Conservation (phyloP, 768 basidiomycete genomes). For the Agaricus subrufescens region DNA sequence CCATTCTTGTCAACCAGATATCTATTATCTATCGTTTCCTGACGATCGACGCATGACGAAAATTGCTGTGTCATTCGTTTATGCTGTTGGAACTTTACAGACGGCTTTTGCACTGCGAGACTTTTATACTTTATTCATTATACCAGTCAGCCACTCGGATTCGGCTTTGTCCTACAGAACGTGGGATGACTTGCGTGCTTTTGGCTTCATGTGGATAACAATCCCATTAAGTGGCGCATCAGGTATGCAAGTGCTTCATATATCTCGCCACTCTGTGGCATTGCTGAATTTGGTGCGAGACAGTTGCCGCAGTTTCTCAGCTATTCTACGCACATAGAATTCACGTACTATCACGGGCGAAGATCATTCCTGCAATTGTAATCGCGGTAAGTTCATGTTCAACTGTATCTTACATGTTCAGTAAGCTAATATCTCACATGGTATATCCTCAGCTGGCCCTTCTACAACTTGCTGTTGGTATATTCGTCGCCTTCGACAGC, state of each 20-base stretch:
- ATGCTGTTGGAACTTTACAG: neutral
- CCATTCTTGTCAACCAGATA: neutral
- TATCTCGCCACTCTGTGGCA: too few species aligned
- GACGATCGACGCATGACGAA: neutral
- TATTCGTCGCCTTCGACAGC: neutral
- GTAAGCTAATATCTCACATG: neutral
- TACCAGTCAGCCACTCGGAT: neutral
- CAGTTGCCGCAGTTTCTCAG: neutral
- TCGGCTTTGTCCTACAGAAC: too few species aligned
- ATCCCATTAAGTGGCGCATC: neutral
- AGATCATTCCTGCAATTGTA: neutral
- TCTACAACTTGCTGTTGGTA: neutral
- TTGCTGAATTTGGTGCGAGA: too few species aligned
- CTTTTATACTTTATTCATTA: neutral
- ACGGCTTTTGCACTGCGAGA: neutral
- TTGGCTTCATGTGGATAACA: slow-evolving; percentile 6
- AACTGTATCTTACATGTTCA: neutral
- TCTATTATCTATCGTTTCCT: slow-evolving; percentile 4
- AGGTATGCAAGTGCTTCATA: too few species aligned
- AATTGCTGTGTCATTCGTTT: neutral
- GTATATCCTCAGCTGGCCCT: neutral
- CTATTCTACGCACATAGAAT: neutral
- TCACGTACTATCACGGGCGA: neutral
- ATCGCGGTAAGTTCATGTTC: neutral
- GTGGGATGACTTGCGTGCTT: neutral